Evolutionary conservation across 352 stramenopile species (phyloP), one percentile per base, ranked within the genome.

Genomic region (Phytopythium aichiense): DNA sequence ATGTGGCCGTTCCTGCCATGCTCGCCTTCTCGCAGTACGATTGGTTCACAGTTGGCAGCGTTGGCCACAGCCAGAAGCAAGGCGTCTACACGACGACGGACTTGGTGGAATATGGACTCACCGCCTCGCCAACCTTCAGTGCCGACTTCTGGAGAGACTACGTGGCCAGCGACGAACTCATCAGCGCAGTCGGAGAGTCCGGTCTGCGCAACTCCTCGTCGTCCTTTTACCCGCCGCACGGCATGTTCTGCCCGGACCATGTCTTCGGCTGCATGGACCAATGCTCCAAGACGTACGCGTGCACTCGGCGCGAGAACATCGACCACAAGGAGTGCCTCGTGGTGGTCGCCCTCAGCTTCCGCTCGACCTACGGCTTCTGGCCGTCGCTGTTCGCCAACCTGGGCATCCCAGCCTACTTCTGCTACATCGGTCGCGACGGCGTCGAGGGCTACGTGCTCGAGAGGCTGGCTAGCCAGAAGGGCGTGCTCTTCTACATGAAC

Each of bases 61-160:
- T 69, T 35, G 69, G 64, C 3, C 76, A 81, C 61, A 56, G 59
- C 13, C 65, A 71, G 0, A 73, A 66, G 6, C 56, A 63, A 1
- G 72, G 74, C 0, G 11, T 81, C 16, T 84, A 79, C 64, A 87
- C 77, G n/a, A 77, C 71, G 20, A 58, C 28, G 1, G 67, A 81
- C 35, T 71, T 83, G 6, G 54, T 84, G 1, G 23, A 60, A 0
- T 43, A 69, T 2, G 64, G 50, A 4, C 31, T 66, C 16, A 66
- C 68, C n/a, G 38, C 45, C 0, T 64, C 58, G 0, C 52, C 28
- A 7, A 46, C 55, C 16, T 74, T 71, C 20, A 57, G 55, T n/a
- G 63, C 70, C 8, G 67, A 77, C 56, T 87, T 80, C 61, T 87
- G 73, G 73, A 61, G 69, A 2, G 70, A 76, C 46, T 87, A 80